These are phyloP conservation scores for Citrus sp. DNA, from an alignment of 345 rosid genomes.

Conservation along the genomic window DNA sequence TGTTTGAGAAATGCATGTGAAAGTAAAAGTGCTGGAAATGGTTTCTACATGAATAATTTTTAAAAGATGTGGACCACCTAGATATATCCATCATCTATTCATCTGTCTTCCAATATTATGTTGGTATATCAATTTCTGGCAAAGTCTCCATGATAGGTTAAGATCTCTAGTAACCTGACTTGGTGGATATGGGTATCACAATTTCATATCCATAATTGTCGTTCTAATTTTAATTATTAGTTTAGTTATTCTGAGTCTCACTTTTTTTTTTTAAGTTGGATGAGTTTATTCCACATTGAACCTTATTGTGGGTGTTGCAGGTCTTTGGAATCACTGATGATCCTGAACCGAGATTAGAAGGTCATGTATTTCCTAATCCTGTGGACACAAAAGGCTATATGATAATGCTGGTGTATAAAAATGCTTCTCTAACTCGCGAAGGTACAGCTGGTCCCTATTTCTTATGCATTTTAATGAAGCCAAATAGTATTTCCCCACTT, in stretches of 20 bases:
- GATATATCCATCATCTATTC: not conserved
- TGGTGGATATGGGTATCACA: not conserved
- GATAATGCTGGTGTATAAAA: constrained; percentile 88
- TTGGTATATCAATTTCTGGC: not conserved
- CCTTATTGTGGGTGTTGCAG: constrained; percentile 37
- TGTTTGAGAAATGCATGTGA: not conserved
- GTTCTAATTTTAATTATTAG: not conserved
- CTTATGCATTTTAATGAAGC: constrained; percentile 3
- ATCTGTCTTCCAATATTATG: not conserved
- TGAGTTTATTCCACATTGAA: not conserved
- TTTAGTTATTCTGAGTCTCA: not conserved
- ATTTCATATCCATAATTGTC: not conserved
- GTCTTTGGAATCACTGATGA: constrained; percentile 80
- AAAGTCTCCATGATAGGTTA: not conserved
- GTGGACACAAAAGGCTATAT: constrained; percentile 88
- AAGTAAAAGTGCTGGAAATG: not conserved
- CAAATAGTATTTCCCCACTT: not conserved
- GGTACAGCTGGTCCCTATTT: constrained; percentile 32
- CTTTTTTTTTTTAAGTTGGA: too few relatives aligned
- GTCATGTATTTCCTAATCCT: constrained; percentile 87
- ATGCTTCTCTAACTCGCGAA: constrained; percentile 92
- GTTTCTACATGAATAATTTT: not conserved
- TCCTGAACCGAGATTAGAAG: constrained; percentile 78
- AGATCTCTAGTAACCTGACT: not conserved
- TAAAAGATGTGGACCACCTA: not conserved